phyloP scores from a whole-genome alignment of 1,139 yeast species.

The Pneumocystis jirovecii region DNA sequence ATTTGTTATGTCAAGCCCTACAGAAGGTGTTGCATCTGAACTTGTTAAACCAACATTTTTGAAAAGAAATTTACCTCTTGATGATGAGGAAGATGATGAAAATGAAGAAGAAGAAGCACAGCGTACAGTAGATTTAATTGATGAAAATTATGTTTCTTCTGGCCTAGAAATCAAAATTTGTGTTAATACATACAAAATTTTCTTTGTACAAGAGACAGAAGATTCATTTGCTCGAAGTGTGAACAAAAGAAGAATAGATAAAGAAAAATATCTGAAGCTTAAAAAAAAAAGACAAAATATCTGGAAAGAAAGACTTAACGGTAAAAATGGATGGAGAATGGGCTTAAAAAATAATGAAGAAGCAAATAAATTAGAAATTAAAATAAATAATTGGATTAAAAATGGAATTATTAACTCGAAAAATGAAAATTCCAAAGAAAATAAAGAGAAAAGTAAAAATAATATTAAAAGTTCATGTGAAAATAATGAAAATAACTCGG shows the following conservation, averaged over 20 bases:
- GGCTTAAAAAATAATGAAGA: neutral
- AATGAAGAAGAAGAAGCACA: conserved; percentile 19
- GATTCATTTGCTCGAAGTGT: conserved; percentile 49
- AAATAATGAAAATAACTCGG: neutral
- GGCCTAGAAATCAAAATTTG: conserved; percentile 71
- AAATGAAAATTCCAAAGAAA: neutral
- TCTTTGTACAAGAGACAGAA: conserved; percentile 66
- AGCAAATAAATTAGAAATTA: neutral
- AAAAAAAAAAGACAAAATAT: neutral
- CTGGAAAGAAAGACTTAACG: conserved; percentile 6
- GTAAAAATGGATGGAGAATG: conserved; percentile 4
- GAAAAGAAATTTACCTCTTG: conserved; percentile 38
- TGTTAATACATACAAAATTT: conserved; percentile 61
- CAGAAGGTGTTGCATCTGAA: conserved; percentile 89
- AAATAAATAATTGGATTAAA: neutral
- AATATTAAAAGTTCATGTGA: neutral
- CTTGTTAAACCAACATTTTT: conserved; percentile 60
- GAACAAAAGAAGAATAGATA: conserved; percentile 1
- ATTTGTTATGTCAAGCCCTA: conserved; percentile 86
- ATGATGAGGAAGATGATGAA: conserved; percentile 30
- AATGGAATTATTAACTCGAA: neutral
- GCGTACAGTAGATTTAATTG: neutral
- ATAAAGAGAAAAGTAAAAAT: neutral
- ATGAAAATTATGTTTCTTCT: conserved; percentile 24
- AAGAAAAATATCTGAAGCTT: neutral